Conservation (phyloP, 2,329 filamentous ascomycete species). For the Fusarium ramigenum region DNA sequence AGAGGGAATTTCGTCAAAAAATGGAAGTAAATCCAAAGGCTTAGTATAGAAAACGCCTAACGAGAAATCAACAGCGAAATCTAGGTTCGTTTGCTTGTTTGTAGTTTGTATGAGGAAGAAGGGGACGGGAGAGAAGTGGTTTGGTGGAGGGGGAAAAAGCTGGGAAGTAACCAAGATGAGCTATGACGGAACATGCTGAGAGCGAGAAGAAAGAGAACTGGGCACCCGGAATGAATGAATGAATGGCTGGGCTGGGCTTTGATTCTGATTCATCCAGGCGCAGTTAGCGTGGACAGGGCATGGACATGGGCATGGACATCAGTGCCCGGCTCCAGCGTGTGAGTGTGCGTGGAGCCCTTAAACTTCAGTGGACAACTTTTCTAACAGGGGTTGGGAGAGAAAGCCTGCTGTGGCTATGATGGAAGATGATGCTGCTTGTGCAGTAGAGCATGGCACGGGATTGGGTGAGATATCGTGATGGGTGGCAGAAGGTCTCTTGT, state of each 20-base stretch:
- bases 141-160: conserved; percentile 25
- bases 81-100: conserved; percentile 28
- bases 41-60: conserved; percentile 31
- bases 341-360: conserved; percentile 28
- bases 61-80: conserved; percentile 30
- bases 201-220: conserved; percentile 18
- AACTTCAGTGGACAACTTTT: conserved; percentile 14
- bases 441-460: conserved; percentile 25
- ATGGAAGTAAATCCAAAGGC: not conserved
- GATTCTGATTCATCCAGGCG: conserved; percentile 1
- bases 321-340: conserved; percentile 12
- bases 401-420: conserved; percentile 38
- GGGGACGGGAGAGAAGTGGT: conserved; percentile 8
- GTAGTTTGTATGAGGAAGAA: conserved; percentile 32
- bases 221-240: conserved; percentile 23
- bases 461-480: conserved; percentile 27
- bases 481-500: conserved; percentile 35
- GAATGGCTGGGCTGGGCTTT: conserved; percentile 26
- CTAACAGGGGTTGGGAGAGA: conserved; percentile 14
- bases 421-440: conserved; percentile 35
- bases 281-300: not conserved
- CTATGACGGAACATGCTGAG: conserved; percentile 40
- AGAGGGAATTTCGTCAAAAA: not conserved
- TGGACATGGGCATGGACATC: not conserved
- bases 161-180: conserved; percentile 20